phyloP scores from a whole-genome alignment of 192 early-diverging fungal genomes.

The Coemansia sp. region DNA sequence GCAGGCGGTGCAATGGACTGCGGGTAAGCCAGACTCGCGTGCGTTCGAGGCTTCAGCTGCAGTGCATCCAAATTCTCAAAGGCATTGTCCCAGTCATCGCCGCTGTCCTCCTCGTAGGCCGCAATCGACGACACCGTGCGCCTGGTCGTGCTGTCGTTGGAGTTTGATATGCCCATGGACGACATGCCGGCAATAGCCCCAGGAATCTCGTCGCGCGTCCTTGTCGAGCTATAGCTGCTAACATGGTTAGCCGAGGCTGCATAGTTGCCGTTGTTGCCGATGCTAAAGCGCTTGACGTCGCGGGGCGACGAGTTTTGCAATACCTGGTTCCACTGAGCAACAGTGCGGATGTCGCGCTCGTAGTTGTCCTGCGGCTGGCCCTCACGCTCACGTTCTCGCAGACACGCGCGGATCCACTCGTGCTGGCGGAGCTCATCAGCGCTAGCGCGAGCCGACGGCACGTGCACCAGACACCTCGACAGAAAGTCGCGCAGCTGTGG shows the following conservation, averaged over 20 bases:
- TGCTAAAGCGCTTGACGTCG: constrained; percentile 47
- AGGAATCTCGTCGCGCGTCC: constrained; percentile 43
- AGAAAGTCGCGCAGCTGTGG: constrained; percentile 69
- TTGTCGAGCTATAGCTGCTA: constrained; percentile 40
- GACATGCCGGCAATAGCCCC: constrained; percentile 47
- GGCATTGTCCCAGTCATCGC: constrained; percentile 55
- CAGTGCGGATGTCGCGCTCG: constrained; percentile 46
- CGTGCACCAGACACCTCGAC: constrained; percentile 73
- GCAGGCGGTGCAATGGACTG: constrained; percentile 38
- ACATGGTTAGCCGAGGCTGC: constrained; percentile 15
- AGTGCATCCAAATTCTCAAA: constrained; percentile 52
- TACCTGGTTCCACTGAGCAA: constrained; percentile 53
- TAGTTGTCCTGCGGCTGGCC: constrained; percentile 39
- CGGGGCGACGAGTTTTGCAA: constrained; percentile 53
- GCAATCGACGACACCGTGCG: constrained; percentile 54
- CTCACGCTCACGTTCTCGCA: constrained; percentile 37
- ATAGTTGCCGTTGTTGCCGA: constrained; percentile 14
- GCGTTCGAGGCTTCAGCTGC: constrained; percentile 27
- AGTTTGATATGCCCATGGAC: constrained; percentile 50
- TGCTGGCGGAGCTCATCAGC: constrained; percentile 69
- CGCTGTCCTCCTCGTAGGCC: constrained; percentile 52
- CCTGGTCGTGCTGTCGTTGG: constrained; percentile 39
- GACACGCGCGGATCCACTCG: constrained; percentile 41
- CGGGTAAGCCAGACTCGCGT: constrained; percentile 26
- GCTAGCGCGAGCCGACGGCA: constrained; percentile 62